These are phyloP conservation scores for Trypanosoma boissoni DNA, from an alignment of 208 protist species.

Conservation along the genomic window DNA sequence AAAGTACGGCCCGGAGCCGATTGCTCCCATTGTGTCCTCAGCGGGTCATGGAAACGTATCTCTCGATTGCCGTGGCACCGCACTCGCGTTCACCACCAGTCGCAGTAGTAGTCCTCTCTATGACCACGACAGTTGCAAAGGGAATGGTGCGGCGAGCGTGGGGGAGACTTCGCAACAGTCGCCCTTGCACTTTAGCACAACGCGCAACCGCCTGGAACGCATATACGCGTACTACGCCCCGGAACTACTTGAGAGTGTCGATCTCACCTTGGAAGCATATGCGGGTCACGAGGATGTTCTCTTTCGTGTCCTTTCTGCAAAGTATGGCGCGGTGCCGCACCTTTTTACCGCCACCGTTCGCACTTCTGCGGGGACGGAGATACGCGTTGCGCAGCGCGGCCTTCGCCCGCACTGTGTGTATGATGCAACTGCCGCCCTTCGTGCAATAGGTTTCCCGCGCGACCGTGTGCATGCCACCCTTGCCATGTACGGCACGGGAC, in stretches of 20 bases:
- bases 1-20: constrained; percentile 19
- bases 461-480: neutral
- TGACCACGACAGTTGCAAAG: too few species aligned
- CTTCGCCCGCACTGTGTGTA: neutral
- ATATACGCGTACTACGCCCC: constrained; percentile 24
- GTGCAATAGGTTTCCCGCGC: constrained; percentile 6
- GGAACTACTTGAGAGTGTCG: constrained; percentile 12
- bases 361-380: neutral
- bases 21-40: neutral
- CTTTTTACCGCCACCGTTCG: neutral
- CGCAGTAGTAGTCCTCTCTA: too few species aligned
- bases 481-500: constrained; percentile 1
- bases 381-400: neutral
- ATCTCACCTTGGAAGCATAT: constrained; percentile 20
- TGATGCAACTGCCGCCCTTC: constrained; percentile 6
- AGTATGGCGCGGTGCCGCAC: constrained; percentile 26
- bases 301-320: constrained; percentile 18
- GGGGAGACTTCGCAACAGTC: neutral
- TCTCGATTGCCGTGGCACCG: too few species aligned
- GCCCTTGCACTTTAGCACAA: constrained; percentile 10
- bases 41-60: too few species aligned
- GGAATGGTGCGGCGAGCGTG: too few species aligned
- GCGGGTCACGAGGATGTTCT: constrained; percentile 23
- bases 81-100: too few species aligned
- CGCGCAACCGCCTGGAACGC: constrained; percentile 19